Base-by-base conservation (phyloP, 2,329 filamentous ascomycete genomes). In the Colletotrichum higginsianum region DNA sequence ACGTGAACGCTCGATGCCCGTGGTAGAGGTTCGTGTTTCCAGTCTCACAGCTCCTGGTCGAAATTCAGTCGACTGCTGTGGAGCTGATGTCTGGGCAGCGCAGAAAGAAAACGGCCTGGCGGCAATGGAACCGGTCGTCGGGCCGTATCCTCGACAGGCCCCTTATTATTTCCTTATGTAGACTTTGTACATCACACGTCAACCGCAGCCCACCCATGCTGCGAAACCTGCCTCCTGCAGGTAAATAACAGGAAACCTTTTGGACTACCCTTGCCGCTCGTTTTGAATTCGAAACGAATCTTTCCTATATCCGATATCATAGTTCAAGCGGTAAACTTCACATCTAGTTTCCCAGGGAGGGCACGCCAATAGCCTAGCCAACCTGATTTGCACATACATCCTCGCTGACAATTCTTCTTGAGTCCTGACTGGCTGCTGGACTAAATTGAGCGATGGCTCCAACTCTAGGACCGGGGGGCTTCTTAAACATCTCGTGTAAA, bases 111-210 rank as follows among this genome's bases (percentile, higher is more conserved):
- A 52, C 40, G 13, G 40, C 47, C 26, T 47, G 52, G 18, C 18
- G 62, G n/a, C 44, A n/a, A 57, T 68, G 65, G 53, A 64, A 60
- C 60, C 47, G 68, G 65, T 60, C 15, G 60, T 47, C 58, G 18
- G 44, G 35, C 23, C 42, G 38, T 46, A 55, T 68, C 49, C 53
- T 58, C n/a, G 53, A 68, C 58, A 68, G 65, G 30, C 58, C 63
- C 66, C 61, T 71, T 71, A 38, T 73, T 73, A 50, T 58, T 73
- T 73, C 66, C 71, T 73, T 74, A 71, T 74, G 73, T 74, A 74
- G 67, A 74, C 71, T 67, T 61, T 74, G 73, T 74, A 74, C 73
- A 74, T 73, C 73, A 74, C 58, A 62, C 67, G 57, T 61, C 68
- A 58, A 66, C 47, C 64, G 72, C 72, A 61, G 68, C 52, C 53